Percentiles rank a stretch among this genome's conserved stretches.
phyloP scores from a whole-genome alignment of 768 basidiomycete species.

The Mycena polygramma region DNA sequence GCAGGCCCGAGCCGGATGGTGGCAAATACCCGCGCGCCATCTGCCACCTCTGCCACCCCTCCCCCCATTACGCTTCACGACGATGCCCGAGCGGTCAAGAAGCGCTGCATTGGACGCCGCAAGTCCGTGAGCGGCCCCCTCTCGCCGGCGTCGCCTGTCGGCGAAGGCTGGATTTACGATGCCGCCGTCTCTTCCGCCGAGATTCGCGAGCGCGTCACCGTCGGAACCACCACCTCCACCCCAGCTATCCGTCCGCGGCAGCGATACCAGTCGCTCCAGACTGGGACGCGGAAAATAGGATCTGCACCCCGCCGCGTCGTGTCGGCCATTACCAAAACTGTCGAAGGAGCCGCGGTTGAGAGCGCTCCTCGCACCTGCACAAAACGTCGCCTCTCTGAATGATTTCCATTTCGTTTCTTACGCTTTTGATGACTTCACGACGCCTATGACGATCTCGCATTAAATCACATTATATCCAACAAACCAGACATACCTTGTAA shows the following conservation, averaged over 20 bases:
- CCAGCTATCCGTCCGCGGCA: constrained; percentile 18
- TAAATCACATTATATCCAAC: constrained; percentile 11
- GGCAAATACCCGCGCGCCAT: neutral
- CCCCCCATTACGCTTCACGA: constrained; percentile 33
- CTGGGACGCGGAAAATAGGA: constrained; percentile 10
- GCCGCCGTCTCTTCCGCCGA: constrained; percentile 63
- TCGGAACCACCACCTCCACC: constrained; percentile 22
- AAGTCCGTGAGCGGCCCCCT: constrained; percentile 56
- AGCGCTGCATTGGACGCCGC: constrained; percentile 66
- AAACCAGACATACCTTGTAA: constrained; percentile 28
- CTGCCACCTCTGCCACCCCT: constrained; percentile 12
- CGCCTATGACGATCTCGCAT: constrained; percentile 17
- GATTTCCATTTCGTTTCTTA: constrained; percentile 10
- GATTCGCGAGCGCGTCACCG: constrained; percentile 33
- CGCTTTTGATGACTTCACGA: constrained; percentile 25
- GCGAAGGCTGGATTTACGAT: constrained; percentile 63
- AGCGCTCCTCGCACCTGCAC: constrained; percentile 25
- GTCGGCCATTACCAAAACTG: constrained; percentile 1
- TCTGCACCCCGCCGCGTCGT: constrained; percentile 24
- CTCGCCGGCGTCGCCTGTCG: constrained; percentile 39
- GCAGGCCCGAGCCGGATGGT: constrained; percentile 36
- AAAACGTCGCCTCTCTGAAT: constrained; percentile 36
- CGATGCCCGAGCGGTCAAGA: constrained; percentile 62
- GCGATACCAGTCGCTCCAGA: constrained; percentile 37
- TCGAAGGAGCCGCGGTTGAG: neutral